A percentile compares a stretch with the other conserved stretches of the same genome.
Evolutionary conservation across 768 basidiomycete species (phyloP).

Genomic region (Solioccasus polychromus): DNA sequence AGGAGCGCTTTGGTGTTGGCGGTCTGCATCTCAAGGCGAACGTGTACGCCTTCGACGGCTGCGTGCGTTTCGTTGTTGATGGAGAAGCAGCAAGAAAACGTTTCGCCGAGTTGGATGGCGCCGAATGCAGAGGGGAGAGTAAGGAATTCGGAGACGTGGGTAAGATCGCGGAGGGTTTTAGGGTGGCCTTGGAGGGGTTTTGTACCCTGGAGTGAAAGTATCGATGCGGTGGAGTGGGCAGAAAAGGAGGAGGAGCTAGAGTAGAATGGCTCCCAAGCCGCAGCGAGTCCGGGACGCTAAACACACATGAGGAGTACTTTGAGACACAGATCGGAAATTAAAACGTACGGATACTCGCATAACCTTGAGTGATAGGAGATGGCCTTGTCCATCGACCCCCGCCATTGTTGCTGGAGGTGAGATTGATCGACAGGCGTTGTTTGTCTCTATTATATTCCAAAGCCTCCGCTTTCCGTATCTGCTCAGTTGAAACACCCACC

Average conservation of each 20-base stretch:
- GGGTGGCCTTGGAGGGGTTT: slow-evolving; percentile 71
- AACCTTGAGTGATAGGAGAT: slow-evolving; percentile 77
- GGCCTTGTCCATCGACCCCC: slow-evolving; percentile 52
- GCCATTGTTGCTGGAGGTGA: slow-evolving; percentile 11
- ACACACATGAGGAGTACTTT: not conserved
- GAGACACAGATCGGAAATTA: not conserved
- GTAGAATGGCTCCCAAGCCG: slow-evolving; percentile 85
- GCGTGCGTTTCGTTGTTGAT: slow-evolving; percentile 75
- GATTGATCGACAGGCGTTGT: slow-evolving; percentile 10
- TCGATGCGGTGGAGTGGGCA: slow-evolving; percentile 73
- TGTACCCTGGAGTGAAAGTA: slow-evolving; percentile 72
- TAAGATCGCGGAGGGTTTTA: slow-evolving; percentile 81
- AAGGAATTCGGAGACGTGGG: slow-evolving; percentile 73
- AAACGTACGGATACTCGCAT: slow-evolving; percentile 82
- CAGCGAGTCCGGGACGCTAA: slow-evolving; percentile 71
- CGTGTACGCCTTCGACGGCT: slow-evolving; percentile 57
- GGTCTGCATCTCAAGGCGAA: slow-evolving; percentile 87
- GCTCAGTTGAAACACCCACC: too few species aligned
- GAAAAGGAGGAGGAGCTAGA: slow-evolving; percentile 81
- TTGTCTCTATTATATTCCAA: slow-evolving; percentile 24
- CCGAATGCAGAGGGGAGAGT: slow-evolving; percentile 84
- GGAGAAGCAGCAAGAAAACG: slow-evolving; percentile 78
- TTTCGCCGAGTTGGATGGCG: slow-evolving; percentile 84
- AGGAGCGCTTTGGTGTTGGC: slow-evolving; percentile 59
- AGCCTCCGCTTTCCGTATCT: slow-evolving; percentile 14